These are phyloP conservation scores for Aspergillus hiratsukae DNA, from an alignment of 2,329 filamentous ascomycete genomes.

Conservation along the genomic window DNA sequence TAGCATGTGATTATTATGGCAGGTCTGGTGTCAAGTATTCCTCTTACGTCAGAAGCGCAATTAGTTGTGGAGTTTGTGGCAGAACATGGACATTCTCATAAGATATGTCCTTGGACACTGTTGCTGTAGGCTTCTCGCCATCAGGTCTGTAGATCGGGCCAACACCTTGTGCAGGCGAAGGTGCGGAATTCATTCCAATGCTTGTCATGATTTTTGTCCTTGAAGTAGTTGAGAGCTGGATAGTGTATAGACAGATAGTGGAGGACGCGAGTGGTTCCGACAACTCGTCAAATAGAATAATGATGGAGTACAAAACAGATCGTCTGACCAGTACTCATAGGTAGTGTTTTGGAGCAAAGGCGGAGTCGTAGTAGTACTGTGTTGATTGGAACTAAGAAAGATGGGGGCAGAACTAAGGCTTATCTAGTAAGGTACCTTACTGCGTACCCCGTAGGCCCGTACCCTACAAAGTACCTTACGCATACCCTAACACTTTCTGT, in stretches of 20 bases:
- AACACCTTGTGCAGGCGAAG: constrained; percentile 60
- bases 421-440: too few species aligned
- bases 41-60: constrained; percentile 92
- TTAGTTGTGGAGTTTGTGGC: constrained; percentile 90
- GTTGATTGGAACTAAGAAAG: too few species aligned
- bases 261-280: neutral
- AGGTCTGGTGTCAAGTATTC: neutral
- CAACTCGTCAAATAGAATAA: neutral
- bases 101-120: constrained; percentile 75
- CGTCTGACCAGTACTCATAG: neutral
- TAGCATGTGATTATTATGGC: too few species aligned
- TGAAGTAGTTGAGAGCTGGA: neutral
- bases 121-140: constrained; percentile 77
- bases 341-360: neutral
- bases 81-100: constrained; percentile 87
- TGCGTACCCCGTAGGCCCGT: too few species aligned
- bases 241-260: neutral
- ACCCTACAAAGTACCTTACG: too few species aligned
- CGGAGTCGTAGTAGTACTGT: neutral
- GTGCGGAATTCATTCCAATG: constrained; percentile 24
- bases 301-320: neutral
- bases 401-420: too few species aligned
- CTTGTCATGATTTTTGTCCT: constrained; percentile 19
- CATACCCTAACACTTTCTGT: too few species aligned
- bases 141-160: constrained; percentile 75